Evolutionary conservation across 1,284 basidiomycete species (phyloP).

Genomic region (Papiliotrema flavescens): DNA sequence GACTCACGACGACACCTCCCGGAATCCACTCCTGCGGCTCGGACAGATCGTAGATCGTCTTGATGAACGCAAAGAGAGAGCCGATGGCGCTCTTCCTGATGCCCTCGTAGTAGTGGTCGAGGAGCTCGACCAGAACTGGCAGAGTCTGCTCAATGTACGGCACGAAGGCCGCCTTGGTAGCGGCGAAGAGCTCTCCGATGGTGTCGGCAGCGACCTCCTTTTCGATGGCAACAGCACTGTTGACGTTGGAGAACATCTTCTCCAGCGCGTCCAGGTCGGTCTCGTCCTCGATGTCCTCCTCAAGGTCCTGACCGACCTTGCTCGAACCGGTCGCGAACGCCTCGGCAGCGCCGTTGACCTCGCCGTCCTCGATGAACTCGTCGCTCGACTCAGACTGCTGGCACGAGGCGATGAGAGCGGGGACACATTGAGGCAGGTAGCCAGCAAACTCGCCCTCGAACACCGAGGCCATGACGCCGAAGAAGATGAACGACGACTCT

Average conservation of each 20-base stretch:
- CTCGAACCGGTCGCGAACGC: conserved; percentile 68
- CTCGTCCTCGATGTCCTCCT: conserved; percentile 66
- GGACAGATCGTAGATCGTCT: conserved; percentile 88
- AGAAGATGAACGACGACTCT: conserved; percentile 98
- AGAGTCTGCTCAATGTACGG: conserved; percentile 70
- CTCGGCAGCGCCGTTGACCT: conserved; percentile 42
- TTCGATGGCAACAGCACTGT: conserved; percentile 95
- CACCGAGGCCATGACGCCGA: conserved; percentile 94
- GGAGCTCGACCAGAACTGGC: conserved; percentile 74
- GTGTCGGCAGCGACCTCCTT: conserved; percentile 99
- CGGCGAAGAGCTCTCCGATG: conserved; percentile 83
- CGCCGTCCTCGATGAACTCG: conserved; percentile 65
- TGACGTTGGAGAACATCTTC: conserved; percentile 61
- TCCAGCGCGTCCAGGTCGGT: conserved; percentile 78
- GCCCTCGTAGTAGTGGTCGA: conserved; percentile 95
- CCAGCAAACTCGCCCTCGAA: conserved; percentile 91
- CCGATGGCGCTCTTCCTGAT: conserved; percentile 93
- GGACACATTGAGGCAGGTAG: conserved; percentile 83
- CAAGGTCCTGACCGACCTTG: conserved; percentile 54
- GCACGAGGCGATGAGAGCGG: conserved; percentile 78
- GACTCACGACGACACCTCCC: conserved; percentile 62
- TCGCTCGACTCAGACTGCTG: conserved; percentile 62
- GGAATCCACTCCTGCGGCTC: conserved; percentile 77
- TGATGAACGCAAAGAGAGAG: conserved; percentile 82
- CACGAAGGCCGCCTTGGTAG: conserved; percentile 80